These are phyloP conservation scores for Ceratocystis ficicola DNA, from an alignment of 2,329 filamentous ascomycete species.

Conservation along the genomic window DNA sequence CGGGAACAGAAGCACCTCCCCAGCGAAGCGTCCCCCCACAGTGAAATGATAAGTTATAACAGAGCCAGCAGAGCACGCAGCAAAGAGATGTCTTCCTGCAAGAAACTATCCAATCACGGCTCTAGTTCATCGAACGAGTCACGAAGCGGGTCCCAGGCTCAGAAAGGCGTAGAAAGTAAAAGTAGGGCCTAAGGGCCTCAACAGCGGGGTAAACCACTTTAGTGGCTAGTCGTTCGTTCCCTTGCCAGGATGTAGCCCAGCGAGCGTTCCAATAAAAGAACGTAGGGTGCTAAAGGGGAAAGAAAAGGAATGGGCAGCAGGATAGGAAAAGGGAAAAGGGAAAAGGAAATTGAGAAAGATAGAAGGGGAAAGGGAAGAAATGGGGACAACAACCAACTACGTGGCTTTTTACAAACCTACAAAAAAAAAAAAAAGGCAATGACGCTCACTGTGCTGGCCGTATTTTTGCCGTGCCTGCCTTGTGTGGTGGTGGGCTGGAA, in stretches of 20 bases:
- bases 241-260: conserved; percentile 15
- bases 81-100: too few species aligned
- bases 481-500: not conserved
- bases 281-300: not conserved
- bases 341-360: not conserved
- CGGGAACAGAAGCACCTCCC: too few species aligned
- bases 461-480: not conserved
- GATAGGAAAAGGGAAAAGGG: not conserved
- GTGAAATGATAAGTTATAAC: too few species aligned
- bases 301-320: not conserved
- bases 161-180: conserved; percentile 7
- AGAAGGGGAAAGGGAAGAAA: not conserved
- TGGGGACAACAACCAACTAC: not conserved
- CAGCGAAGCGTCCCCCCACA: too few species aligned
- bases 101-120: not conserved
- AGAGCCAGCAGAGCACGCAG: too few species aligned
- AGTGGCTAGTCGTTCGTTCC: conserved; percentile 12
- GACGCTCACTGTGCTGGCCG: not conserved
- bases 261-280: not conserved
- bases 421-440: not conserved
- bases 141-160: conserved; percentile 9
- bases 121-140: conserved; percentile 7
- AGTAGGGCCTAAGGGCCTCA: conserved; percentile 8
- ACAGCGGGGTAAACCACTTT: conserved; percentile 20
- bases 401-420: too few species aligned